phyloP scores from a whole-genome alignment of 1,139 yeast species.

The Suhomyces bokatorum region DNA sequence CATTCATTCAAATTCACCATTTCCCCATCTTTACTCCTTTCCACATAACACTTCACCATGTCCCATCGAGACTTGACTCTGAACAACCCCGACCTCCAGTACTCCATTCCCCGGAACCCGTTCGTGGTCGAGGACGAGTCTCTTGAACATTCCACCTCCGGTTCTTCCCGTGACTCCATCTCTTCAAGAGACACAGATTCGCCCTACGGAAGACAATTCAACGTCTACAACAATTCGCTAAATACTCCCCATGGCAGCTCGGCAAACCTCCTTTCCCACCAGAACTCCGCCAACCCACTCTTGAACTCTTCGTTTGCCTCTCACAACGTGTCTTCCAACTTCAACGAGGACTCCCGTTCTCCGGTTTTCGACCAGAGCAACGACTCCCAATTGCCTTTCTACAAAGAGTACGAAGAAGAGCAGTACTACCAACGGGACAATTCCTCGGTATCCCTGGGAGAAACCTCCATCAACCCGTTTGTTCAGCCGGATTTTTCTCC shows the following conservation, averaged over 20 bases:
- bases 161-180: slow-evolving; percentile 9
- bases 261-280: slow-evolving; percentile 14
- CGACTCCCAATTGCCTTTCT: not conserved
- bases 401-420: not conserved
- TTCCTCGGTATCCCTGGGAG: slow-evolving; percentile 4
- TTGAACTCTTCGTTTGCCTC: slow-evolving; percentile 5
- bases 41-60: slow-evolving; percentile 11
- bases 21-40: not conserved
- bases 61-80: slow-evolving; percentile 18
- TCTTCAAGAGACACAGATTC: slow-evolving; percentile 10
- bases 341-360: slow-evolving; percentile 1
- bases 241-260: slow-evolving; percentile 18
- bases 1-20: too few relatives aligned
- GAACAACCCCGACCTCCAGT: slow-evolving; percentile 7
- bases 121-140: slow-evolving; percentile 11
- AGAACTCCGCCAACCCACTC: slow-evolving; percentile 13
- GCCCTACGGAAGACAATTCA: slow-evolving; percentile 17
- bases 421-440: slow-evolving; percentile 1
- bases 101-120: slow-evolving; percentile 10
- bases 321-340: slow-evolving; percentile 2
- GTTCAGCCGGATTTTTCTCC: slow-evolving; percentile 57
- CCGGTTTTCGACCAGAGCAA: slow-evolving; percentile 2
- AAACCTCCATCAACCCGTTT: slow-evolving; percentile 14
- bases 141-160: slow-evolving; percentile 6
- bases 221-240: slow-evolving; percentile 18